Conservation (phyloP, 2,329 filamentous ascomycete genomes). For the Chaetomium strumarium region DNA sequence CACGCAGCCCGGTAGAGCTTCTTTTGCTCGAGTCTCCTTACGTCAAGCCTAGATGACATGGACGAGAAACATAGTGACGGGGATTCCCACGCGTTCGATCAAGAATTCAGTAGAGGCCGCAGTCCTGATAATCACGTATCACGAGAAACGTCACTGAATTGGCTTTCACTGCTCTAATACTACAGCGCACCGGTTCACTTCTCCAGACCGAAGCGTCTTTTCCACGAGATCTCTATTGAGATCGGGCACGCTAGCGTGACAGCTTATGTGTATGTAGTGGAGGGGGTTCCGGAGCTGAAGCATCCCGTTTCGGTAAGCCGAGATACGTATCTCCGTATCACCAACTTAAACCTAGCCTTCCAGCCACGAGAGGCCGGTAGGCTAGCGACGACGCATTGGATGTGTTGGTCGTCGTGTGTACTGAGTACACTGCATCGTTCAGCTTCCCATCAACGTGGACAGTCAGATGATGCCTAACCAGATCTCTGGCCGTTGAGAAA, state of each 20-base stretch:
- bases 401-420: background rate
- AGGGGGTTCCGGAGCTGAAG: background rate
- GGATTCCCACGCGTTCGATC: background rate
- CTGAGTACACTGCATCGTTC: background rate
- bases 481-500: slow-evolving; percentile 3
- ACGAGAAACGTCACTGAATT: slow-evolving; percentile 1
- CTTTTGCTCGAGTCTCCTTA: background rate
- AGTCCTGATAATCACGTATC: background rate
- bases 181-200: slow-evolving; percentile 7
- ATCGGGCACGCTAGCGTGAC: slow-evolving; percentile 7
- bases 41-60: background rate
- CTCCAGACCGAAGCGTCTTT: slow-evolving; percentile 8
- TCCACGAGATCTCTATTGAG: background rate
- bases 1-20: background rate
- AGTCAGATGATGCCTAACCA: slow-evolving; percentile 12
- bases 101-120: background rate
- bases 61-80: too few relatives aligned
- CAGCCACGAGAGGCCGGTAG: background rate
- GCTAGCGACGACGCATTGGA: background rate
- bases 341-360: background rate
- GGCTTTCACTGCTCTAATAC: slow-evolving; percentile 8
- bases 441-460: background rate
- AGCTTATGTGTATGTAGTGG: too few relatives aligned
- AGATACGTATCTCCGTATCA: slow-evolving; percentile 9
- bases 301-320: slow-evolving; percentile 18